Evolutionary conservation across 441 rosid species (phyloP).

Genomic region (Populus hybrid): DNA sequence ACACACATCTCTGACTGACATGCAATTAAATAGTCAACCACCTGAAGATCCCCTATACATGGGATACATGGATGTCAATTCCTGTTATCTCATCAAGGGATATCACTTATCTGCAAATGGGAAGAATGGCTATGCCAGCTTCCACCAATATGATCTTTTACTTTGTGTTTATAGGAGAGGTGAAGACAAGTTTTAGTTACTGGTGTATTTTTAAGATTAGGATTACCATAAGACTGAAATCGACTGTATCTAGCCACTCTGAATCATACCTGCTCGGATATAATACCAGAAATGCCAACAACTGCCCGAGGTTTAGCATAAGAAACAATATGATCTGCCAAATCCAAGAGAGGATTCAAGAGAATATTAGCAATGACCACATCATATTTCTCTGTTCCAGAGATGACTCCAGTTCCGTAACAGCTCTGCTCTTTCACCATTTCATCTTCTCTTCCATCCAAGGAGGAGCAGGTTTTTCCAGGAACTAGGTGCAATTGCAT

Average conservation of each 20-base stretch:
- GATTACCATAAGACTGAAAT: not conserved
- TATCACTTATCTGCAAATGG: not conserved
- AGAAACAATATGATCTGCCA: constrained; percentile 68
- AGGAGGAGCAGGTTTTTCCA: constrained; percentile 20
- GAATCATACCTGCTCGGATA: constrained; percentile 68
- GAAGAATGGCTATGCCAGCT: not conserved
- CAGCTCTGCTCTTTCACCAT: constrained; percentile 24
- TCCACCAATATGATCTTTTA: not conserved
- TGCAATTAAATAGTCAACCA: not conserved
- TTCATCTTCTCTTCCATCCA: constrained; percentile 16
- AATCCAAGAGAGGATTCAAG: constrained; percentile 64
- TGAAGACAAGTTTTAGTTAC: not conserved
- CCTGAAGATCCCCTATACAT: not conserved
- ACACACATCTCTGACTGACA: not conserved
- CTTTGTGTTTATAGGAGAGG: not conserved
- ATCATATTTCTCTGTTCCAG: constrained; percentile 47
- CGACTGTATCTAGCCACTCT: not conserved
- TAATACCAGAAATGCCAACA: constrained; percentile 62
- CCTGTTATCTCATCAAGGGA: not conserved
- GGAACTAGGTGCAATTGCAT: constrained; percentile 50
- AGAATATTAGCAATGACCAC: constrained; percentile 75
- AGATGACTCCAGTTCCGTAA: constrained; percentile 11
- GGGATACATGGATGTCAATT: not conserved
- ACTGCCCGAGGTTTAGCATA: constrained; percentile 68
- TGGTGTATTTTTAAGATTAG: not conserved